Base-by-base conservation (phyloP, 2,329 filamentous ascomycete genomes). In the Ceratocystis lukuohia region DNA sequence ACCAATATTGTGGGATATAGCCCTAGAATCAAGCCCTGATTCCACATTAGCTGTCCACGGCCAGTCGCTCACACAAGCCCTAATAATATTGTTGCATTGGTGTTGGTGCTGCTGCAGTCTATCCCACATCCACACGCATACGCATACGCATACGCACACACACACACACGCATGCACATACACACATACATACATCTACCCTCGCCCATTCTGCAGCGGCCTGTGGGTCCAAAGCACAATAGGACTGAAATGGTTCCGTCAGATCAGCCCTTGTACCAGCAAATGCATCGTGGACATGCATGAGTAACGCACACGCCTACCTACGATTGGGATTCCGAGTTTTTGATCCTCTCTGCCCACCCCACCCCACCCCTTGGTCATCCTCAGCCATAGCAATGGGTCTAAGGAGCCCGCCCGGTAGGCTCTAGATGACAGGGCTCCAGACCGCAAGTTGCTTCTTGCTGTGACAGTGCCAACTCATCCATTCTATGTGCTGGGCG, bases 1-100 rank as follows among this genome's bases (percentile, higher is more conserved):
- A 17, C 15, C 22, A 28, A 30, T 57, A 12, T 57, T 57, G 53
- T 57, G 53, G 53, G 53, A 30, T 57, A 30, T 57, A 57, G 53
- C 53, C 53, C 53, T 30, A 57, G 22, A 28, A 57, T 30, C 53
- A 57, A 57, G 53, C 53, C 53, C 53, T 57, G 53, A 57, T 28
- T 15, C 53, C 30, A 50, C 46, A n/a, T 50, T 20, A 20, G n/a
- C 22, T 22, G 46, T 50, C n/a, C n/a, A n/a, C 7, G 46, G 37
- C 37, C 37, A 41, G 37, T 57, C 15, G 25, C 53, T 2, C 53
- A 57, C 25, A 50, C n/a, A 20, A n/a, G 46, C 22, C n/a, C 46
- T 25, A 50, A 28, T 33, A 28, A 10, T 15, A 57, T 57, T 30
- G 53, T 30, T 57, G 17, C 53, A 57, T 57, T 30, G 22, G 17